Evolutionary conservation across 176 grass and related monocot genomes (phyloP).

Genomic region (Calamus simplicifolius): DNA sequence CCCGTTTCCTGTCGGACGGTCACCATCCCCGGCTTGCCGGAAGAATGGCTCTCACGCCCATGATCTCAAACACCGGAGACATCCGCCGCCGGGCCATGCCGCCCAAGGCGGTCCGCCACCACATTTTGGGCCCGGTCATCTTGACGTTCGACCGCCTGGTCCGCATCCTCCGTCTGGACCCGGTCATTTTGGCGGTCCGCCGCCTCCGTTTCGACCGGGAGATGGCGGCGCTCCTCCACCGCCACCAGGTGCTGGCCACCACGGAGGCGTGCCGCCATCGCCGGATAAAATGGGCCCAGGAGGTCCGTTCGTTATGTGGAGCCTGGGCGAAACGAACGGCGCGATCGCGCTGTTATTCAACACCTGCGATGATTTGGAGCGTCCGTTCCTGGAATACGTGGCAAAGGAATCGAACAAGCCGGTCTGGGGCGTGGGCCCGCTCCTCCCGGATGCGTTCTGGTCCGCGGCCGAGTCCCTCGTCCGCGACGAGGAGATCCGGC

Average conservation of each 20-base stretch:
- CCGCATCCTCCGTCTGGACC: too few species aligned
- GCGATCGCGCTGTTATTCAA: slow-evolving; percentile 32
- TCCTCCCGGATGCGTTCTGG: slow-evolving; percentile 35
- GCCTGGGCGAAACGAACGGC: too few species aligned
- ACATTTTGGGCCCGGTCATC: too few species aligned
- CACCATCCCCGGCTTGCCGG: slow-evolving; percentile 18
- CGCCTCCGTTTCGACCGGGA: too few species aligned
- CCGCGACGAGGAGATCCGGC: slow-evolving; percentile 14
- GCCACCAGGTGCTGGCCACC: neutral
- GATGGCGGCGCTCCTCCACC: too few species aligned
- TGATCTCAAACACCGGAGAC: slow-evolving; percentile 10
- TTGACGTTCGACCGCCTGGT: neutral
- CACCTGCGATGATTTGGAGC: slow-evolving; percentile 32
- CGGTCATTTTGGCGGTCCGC: neutral
- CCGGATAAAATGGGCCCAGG: too few species aligned
- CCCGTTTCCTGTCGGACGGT: neutral
- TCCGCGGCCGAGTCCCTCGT: slow-evolving; percentile 19
- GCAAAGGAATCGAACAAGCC: slow-evolving; percentile 16
- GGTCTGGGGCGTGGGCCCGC: slow-evolving; percentile 29
- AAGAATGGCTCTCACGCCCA: slow-evolving; percentile 22
- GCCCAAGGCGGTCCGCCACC: slow-evolving; percentile 11
- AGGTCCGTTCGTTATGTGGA: too few species aligned
- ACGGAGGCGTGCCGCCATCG: too few species aligned
- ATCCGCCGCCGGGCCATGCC: too few species aligned
- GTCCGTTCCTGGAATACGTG: slow-evolving; percentile 28